A percentile compares a stretch with the other conserved stretches of the same genome.
Evolutionary conservation across 352 stramenopile species (phyloP).

Genomic region (Pythium chondricola): DNA sequence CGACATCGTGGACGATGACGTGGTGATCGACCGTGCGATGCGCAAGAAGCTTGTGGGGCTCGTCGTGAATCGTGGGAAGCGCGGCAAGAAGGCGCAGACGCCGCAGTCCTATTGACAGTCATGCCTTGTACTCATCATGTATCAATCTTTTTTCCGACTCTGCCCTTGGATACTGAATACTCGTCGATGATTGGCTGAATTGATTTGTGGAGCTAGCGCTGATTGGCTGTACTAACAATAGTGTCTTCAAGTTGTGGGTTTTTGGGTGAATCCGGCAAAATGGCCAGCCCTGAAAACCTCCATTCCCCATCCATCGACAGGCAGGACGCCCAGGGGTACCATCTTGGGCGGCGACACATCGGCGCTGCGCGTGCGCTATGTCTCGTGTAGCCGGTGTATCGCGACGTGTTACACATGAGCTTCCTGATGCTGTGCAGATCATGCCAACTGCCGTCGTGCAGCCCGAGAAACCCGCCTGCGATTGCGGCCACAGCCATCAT

Average conservation of each 20-base stretch:
- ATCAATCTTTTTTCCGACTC: no score
- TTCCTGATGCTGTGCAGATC: not conserved
- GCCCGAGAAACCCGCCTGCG: slow-evolving; percentile 20
- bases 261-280: slow-evolving; percentile 13
- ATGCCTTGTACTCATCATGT: no score
- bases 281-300: no score
- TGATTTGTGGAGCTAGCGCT: not conserved
- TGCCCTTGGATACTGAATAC: slow-evolving; percentile 4
- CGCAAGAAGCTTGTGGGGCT: slow-evolving; percentile 80
- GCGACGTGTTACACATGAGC: no score
- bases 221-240: slow-evolving; percentile 8
- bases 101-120: slow-evolving; percentile 13
- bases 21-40: slow-evolving; percentile 70
- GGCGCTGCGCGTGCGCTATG: no score
- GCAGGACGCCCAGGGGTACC: no score
- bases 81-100: slow-evolving; percentile 46
- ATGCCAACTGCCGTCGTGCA: slow-evolving; percentile 17
- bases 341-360: no score
- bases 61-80: slow-evolving; percentile 73
- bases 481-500: slow-evolving; percentile 28
- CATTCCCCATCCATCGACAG: no score
- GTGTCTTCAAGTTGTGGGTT: not conserved
- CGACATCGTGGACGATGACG: slow-evolving; percentile 32
- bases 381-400: no score
- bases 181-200: slow-evolving; percentile 11